phyloP scores from a whole-genome alignment of 1,284 basidiomycete genomes.

The Ustilago sp. region DNA sequence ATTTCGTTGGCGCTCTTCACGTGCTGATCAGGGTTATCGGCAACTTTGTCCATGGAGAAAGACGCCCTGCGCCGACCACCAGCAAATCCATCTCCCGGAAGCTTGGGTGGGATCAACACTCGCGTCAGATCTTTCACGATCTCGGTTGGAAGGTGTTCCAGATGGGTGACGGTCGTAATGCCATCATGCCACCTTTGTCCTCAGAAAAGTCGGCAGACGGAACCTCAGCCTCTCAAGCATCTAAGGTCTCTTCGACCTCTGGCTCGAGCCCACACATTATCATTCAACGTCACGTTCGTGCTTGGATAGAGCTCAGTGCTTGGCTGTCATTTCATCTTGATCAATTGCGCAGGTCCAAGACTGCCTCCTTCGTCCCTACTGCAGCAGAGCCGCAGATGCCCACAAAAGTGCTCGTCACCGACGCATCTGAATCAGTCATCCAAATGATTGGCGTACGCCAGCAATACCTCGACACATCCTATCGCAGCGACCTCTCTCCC shows the following conservation, averaged over 20 bases:
- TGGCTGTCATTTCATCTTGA: conserved; percentile 40
- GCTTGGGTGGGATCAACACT: conserved; percentile 43
- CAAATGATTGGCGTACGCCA: conserved; percentile 28
- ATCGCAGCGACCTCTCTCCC: conserved; percentile 7
- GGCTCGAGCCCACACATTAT: background rate
- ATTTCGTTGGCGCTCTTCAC: conserved; percentile 40
- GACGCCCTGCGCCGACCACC: conserved; percentile 30
- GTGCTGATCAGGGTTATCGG: conserved; percentile 44
- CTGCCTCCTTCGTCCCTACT: conserved; percentile 13
- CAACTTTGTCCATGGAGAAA: conserved; percentile 51
- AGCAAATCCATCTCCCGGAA: conserved; percentile 40
- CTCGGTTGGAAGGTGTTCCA: conserved; percentile 36
- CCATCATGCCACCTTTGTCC: conserved; percentile 22
- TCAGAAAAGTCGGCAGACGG: background rate
- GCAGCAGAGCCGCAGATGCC: conserved; percentile 11
- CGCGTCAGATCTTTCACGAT: conserved; percentile 34
- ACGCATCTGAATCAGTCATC: conserved; percentile 27
- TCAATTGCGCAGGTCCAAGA: conserved; percentile 17
- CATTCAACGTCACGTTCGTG: conserved; percentile 35
- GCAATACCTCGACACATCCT: conserved; percentile 33
- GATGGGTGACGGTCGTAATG: conserved; percentile 40
- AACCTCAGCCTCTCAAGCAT: background rate
- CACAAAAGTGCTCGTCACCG: conserved; percentile 10
- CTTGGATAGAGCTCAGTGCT: conserved; percentile 53
- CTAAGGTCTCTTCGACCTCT: background rate